Conservation (phyloP, 164 flowering plant species). For the Aristolochia californica region DNA sequence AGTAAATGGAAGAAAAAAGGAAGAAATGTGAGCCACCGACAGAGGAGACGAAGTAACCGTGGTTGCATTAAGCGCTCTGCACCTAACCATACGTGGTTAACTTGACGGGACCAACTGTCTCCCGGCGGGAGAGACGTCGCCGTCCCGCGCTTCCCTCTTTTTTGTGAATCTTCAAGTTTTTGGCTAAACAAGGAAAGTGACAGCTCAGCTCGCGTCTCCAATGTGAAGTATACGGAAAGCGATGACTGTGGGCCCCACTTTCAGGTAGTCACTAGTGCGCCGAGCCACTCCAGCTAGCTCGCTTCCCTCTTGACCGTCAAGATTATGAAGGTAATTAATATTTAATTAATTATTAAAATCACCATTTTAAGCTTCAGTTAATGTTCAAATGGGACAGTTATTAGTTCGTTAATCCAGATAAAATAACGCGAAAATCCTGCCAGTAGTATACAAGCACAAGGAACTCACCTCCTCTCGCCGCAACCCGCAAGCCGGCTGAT, state of each 20-base stretch:
- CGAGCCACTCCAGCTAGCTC: constrained; percentile 5
- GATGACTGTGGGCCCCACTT: not conserved
- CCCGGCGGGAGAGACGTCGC: constrained; percentile 31
- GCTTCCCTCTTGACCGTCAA: too few relatives aligned
- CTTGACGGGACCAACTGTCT: constrained; percentile 33
- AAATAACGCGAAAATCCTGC: too few relatives aligned
- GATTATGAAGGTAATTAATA: too few relatives aligned
- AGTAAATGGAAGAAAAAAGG: not conserved
- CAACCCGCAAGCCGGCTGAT: too few relatives aligned
- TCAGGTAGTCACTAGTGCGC: not conserved
- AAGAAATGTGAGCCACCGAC: not conserved
- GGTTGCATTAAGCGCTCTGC: not conserved
- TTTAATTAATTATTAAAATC: too few relatives aligned
- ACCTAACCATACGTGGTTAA: constrained; percentile 7
- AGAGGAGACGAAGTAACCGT: not conserved
- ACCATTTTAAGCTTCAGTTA: too few relatives aligned
- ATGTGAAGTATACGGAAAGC: constrained; percentile 14
- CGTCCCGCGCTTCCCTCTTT: constrained; percentile 12
- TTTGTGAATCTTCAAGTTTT: not conserved
- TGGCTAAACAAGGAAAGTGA: constrained; percentile 17
- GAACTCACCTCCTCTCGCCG: too few relatives aligned
- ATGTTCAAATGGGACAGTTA: too few relatives aligned
- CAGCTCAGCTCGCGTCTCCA: constrained; percentile 22
- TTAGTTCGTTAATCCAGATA: too few relatives aligned
- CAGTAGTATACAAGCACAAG: too few relatives aligned